Evolutionary conservation across 2,329 filamentous ascomycete species (phyloP).

Genomic region (Cercospora sp.): DNA sequence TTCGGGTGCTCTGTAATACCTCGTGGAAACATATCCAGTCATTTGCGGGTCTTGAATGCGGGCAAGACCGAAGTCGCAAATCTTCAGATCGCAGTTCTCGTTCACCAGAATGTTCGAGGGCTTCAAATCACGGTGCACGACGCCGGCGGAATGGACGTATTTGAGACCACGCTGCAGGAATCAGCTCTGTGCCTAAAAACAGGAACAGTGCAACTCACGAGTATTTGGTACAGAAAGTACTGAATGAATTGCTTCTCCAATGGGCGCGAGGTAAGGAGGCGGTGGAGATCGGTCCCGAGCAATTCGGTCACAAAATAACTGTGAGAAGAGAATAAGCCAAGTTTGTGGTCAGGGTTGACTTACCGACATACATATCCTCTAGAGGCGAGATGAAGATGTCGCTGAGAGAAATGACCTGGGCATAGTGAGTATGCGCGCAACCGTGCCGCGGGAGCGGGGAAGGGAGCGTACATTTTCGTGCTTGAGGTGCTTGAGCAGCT

Average conservation of each 20-base stretch:
- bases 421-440: constrained; percentile 11
- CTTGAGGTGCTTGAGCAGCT: constrained; percentile 91
- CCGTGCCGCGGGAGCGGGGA: background rate
- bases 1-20: constrained; percentile 97
- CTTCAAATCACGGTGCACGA: constrained; percentile 96
- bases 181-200: constrained; percentile 13
- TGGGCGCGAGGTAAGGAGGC: constrained; percentile 88
- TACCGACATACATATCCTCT: constrained; percentile 79
- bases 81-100: constrained; percentile 99
- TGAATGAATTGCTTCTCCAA: constrained; percentile 99
- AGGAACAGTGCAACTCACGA: constrained; percentile 60
- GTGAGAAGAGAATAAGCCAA: constrained; percentile 33
- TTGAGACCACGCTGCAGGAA: constrained; percentile 79
- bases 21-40: constrained; percentile 97
- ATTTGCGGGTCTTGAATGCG: constrained; percentile 99
- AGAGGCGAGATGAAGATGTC: constrained; percentile 99
- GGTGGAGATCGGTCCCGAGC: constrained; percentile 92
- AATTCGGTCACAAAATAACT: constrained; percentile 99
- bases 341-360: constrained; percentile 32
- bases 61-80: constrained; percentile 96
- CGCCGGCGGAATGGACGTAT: constrained; percentile 97
- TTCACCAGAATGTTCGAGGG: constrained; percentile 99
- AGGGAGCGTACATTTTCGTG: constrained; percentile 80
- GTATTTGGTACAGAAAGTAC: constrained; percentile 98
- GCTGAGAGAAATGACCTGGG: constrained; percentile 87